Conservation (phyloP, 2,329 filamentous ascomycete species). For the Alternaria longipes region DNA sequence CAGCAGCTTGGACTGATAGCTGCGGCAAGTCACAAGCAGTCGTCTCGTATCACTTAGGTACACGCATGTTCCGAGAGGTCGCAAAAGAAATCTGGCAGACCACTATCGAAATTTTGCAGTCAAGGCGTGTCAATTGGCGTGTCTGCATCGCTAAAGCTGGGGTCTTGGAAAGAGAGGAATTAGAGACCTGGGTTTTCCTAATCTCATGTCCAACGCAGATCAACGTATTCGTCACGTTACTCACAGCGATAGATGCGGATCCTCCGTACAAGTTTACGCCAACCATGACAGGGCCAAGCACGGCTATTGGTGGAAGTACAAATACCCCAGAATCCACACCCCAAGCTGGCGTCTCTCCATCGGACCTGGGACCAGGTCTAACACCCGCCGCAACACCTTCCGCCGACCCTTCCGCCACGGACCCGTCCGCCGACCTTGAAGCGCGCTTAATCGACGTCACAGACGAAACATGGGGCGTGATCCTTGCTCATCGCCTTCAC, state of each 20-base stretch:
- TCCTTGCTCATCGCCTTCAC: constrained; percentile 68
- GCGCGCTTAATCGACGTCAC: constrained; percentile 75
- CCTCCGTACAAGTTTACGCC: constrained; percentile 72
- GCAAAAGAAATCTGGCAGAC: constrained; percentile 80
- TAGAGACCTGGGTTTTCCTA: constrained; percentile 57
- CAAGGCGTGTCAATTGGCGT: constrained; percentile 78
- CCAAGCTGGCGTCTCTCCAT: constrained; percentile 45
- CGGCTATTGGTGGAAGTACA: constrained; percentile 26
- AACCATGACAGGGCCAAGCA: constrained; percentile 34
- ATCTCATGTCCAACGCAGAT: constrained; percentile 49
- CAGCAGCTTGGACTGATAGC: constrained; percentile 82
- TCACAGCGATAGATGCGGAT: constrained; percentile 71
- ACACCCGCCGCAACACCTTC: constrained; percentile 75
- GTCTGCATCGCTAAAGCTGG: constrained; percentile 78
- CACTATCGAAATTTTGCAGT: constrained; percentile 75
- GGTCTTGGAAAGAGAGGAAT: constrained; percentile 72
- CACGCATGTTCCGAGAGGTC: constrained; percentile 70
- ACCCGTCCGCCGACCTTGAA: constrained; percentile 64
- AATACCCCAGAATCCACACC: constrained; percentile 45
- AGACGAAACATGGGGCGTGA: constrained; percentile 79
- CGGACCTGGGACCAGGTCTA: constrained; percentile 48
- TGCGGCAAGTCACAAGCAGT: constrained; percentile 76
- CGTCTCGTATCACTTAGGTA: constrained; percentile 75
- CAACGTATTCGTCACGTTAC: constrained; percentile 59
- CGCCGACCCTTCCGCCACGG: constrained; percentile 57